Percentiles rank a stretch among this genome's conserved stretches.
Evolutionary conservation across 1,284 basidiomycete species (phyloP).

Genomic region (Caloboletus firmus): DNA sequence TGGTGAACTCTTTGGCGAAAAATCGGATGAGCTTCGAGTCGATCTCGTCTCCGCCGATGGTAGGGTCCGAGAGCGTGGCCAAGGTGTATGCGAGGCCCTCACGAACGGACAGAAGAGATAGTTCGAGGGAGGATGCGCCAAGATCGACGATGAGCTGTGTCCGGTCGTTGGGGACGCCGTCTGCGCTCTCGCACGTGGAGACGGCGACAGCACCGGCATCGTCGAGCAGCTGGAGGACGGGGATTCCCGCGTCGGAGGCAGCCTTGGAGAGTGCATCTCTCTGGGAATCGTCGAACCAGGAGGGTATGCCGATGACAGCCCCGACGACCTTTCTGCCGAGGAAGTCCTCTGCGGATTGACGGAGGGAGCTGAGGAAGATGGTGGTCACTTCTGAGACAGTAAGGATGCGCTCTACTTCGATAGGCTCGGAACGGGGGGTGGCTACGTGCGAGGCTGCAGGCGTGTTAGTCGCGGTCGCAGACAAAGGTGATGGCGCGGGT

Average conservation of each 20-base stretch:
- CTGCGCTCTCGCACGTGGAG: conserved; percentile 49
- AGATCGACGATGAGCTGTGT: conserved; percentile 74
- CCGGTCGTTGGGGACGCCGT: conserved; percentile 52
- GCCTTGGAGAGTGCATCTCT: conserved; percentile 72
- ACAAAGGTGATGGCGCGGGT: conserved; percentile 64
- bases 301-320: conserved; percentile 83
- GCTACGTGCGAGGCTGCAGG: conserved; percentile 68
- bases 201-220: conserved; percentile 80
- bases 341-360: conserved; percentile 91
- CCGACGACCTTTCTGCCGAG: conserved; percentile 81
- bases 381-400: conserved; percentile 85
- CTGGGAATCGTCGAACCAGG: conserved; percentile 73
- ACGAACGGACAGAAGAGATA: conserved; percentile 65
- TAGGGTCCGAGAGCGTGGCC: conserved; percentile 47
- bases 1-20: conserved; percentile 96
- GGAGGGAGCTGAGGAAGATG: conserved; percentile 83
- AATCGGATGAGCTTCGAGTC: conserved; percentile 86
- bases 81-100: conserved; percentile 65
- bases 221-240: conserved; percentile 83
- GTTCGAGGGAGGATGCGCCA: conserved; percentile 62
- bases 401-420: conserved; percentile 71
- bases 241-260: conserved; percentile 79
- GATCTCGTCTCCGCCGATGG: conserved; percentile 62
- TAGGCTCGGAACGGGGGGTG: conserved; percentile 81
- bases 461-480: conserved; percentile 52